Evolutionary conservation across 208 protist genomes (phyloP), one percentile per base, ranked within the genome.

Genomic region (Leishmania braziliensis): DNA sequence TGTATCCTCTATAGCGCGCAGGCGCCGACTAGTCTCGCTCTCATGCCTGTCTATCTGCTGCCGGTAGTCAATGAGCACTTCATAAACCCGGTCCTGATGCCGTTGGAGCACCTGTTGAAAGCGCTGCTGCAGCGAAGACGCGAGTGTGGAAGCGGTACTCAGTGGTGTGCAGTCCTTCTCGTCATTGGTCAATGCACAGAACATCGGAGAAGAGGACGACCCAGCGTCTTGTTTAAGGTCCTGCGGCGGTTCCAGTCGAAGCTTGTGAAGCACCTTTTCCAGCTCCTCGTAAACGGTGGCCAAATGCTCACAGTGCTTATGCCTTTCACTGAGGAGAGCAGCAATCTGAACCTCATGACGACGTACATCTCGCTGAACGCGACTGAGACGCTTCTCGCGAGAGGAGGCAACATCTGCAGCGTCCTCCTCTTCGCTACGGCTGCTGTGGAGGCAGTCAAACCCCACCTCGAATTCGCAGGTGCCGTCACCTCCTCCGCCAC

Each of bases 241-340:
- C 6, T 60, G 4, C 12, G 39, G 29, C 20, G 79, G 53, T 1
- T 56, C 48, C 3, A 86, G 50, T 50, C 50, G 75, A 9, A 82
- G 73, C 51, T 66, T 81, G 50, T 82, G 74, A 46, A 84, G 46
- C 0, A 84, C 75, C 36, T 70, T 74, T 69, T 81, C 86, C 14
- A 86, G 75, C 20, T 89, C 73, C 46, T 69, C 50, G 76, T 86
- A 86, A 8, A 86, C 78, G 5, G 5, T 77, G 0, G 79, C 65
- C 16, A 89, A 60, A 39, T 84, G 12, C 36, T 88, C 81, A 62
- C 85, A 89, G 77, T 87, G 80, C 2, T 89, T 46, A 33, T 88
- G 85, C 33, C 82, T 66, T 29, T 90, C 85, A 3, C 72, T 63
- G 33, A 82, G 39, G n/a, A 86, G 74, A 23, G 74, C 71, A 14